A percentile compares a stretch with the other conserved stretches of the same genome.
These are phyloP conservation scores for Gryganskiella cystojenkinii DNA, from an alignment of 192 early-diverging fungal species.

Conservation along the genomic window DNA sequence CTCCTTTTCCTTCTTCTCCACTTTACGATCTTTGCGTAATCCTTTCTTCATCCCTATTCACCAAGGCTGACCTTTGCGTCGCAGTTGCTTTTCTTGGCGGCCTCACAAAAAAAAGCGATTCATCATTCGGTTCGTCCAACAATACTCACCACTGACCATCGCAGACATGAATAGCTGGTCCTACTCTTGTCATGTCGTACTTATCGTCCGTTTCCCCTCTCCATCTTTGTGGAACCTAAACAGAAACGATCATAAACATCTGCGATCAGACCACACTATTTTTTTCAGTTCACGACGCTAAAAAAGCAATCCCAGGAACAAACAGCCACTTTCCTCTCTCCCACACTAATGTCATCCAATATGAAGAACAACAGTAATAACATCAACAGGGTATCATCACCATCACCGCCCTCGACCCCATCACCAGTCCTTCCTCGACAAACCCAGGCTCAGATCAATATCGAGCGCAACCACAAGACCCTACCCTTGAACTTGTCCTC, in stretches of 20 bases:
- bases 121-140: too few relatives aligned
- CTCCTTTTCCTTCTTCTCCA: neutral
- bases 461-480: conserved; percentile 34
- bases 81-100: too few relatives aligned
- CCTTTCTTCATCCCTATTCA: neutral
- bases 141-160: too few relatives aligned
- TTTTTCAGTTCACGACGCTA: neutral
- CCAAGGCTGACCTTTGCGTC: too few relatives aligned
- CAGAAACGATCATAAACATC: neutral
- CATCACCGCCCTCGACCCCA: neutral
- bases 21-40: neutral
- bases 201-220: neutral
- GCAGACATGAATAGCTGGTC: too few relatives aligned
- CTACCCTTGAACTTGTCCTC: conserved; percentile 9
- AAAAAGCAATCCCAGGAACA: neutral
- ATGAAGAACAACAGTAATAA: neutral
- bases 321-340: neutral
- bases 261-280: neutral
- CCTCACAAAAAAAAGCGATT: too few relatives aligned
- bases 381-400: conserved; percentile 2
- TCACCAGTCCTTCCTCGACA: neutral
- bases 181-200: neutral
- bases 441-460: conserved; percentile 18
- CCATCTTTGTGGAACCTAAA: conserved; percentile 1
- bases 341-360: neutral